phyloP scores from a whole-genome alignment of 352 stramenopile species.

The Phytopythium aichiense region DNA sequence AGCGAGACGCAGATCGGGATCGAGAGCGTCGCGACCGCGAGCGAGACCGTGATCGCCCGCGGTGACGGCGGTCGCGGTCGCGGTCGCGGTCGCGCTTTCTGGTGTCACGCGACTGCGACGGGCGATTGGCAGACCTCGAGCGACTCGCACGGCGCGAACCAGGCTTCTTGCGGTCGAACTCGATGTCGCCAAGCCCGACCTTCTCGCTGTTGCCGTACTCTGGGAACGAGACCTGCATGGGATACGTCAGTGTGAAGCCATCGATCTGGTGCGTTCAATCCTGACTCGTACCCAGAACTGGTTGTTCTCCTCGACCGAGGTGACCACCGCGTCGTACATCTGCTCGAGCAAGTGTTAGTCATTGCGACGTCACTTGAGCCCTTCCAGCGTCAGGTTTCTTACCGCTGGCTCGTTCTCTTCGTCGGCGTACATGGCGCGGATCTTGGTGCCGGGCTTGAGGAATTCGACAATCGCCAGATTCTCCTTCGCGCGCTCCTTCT shows the following conservation, averaged over 20 bases:
- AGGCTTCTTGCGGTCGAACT: conserved; percentile 52
- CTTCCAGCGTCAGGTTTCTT: conserved; percentile 1
- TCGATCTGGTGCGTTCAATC: not conserved
- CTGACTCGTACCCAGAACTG: conserved; percentile 52
- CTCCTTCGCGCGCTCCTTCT: conserved; percentile 57
- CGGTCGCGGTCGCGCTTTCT: conserved; percentile 21
- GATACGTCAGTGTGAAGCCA: not conserved
- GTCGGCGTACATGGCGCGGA: conserved; percentile 95
- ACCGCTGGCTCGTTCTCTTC: conserved; percentile 92
- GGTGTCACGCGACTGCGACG: conserved; percentile 29
- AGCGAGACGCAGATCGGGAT: conserved; percentile 41
- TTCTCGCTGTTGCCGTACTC: conserved; percentile 97
- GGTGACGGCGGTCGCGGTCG: conserved; percentile 24
- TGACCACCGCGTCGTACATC: conserved; percentile 96
- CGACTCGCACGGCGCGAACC: conserved; percentile 17
- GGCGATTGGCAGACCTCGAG: conserved; percentile 23
- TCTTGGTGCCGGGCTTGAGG: conserved; percentile 84
- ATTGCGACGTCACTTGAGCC: not conserved
- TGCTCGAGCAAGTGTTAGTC: conserved; percentile 13
- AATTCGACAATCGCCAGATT: conserved; percentile 73
- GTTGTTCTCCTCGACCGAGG: conserved; percentile 86
- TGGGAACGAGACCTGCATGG: conserved; percentile 90
- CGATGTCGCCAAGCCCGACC: conserved; percentile 93
- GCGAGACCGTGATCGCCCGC: conserved; percentile 30
- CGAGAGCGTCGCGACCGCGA: conserved; percentile 26